Evolutionary conservation across 331 rosid genomes (phyloP), one percentile per base, ranked within the genome.

Genomic region (Pyracantha coccinea): DNA sequence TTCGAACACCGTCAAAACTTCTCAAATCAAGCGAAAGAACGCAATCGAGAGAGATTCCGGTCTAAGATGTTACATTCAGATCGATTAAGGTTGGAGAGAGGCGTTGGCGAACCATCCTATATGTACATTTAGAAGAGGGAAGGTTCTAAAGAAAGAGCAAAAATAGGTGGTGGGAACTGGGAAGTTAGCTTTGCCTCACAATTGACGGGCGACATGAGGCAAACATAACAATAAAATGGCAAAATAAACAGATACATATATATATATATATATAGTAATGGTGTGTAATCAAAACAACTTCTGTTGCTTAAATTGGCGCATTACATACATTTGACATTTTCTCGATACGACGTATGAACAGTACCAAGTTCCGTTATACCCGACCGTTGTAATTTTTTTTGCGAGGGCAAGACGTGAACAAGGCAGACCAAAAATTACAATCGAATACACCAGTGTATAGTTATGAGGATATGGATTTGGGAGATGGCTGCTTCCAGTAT

Each of bases 341-440:
- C 80, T 81, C 78, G 79, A 72, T 72, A 87, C 85, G 83, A 47
- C 77, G 74, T 83, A 87, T 89, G 85, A 84, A 89, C 85, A 86
- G 60, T 28, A 69, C 74, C 85, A 78, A 74, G 83, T 80, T 78
- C 68, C 68, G 73, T 80, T 75, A 75, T 73, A 72, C 62, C 79
- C 77, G 52, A 32, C 74, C 77, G 67, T 81, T 77, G 2, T 16
- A 24, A 13, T 82, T 71, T 72, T 72, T 78, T 75, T 79, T 73
- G 78, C 74, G n/a, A 44, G 38, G 84, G 82, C 54, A 71, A 82
- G 13, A 50, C 69, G 50, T 38, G 73, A 87, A 73, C 82, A 79
- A 72, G 82, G 79, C 77, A 73, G 55, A 54, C 74, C 66, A 66
- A 76, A 69, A 64, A 71, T 50, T 76, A 84, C 75, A 64, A 78